phyloP scores from a whole-genome alignment of 1,284 basidiomycete genomes.

The Schizophyllum amplum region DNA sequence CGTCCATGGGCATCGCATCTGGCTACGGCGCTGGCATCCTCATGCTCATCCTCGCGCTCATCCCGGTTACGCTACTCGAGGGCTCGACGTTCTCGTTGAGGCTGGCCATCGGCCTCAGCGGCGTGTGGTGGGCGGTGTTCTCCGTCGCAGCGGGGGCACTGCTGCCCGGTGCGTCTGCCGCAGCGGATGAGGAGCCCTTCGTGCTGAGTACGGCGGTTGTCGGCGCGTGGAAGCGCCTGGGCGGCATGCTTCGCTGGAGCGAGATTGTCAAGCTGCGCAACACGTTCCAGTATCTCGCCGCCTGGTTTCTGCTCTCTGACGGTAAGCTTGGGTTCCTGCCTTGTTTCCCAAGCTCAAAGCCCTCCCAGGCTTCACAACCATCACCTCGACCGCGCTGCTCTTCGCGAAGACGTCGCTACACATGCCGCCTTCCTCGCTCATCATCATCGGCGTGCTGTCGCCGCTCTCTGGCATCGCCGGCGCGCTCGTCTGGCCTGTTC shows the following conservation, averaged over 20 bases:
- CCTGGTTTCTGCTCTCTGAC: conserved; percentile 90
- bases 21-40: conserved; percentile 77
- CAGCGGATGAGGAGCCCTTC: conserved; percentile 11
- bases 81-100: conserved; percentile 71
- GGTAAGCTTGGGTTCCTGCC: conserved; percentile 44
- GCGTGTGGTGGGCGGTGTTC: conserved; percentile 80
- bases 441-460: conserved; percentile 64
- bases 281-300: conserved; percentile 80
- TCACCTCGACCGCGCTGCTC: conserved; percentile 76
- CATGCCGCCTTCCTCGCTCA: conserved; percentile 63
- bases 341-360: conserved; percentile 29
- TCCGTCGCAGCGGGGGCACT: conserved; percentile 69
- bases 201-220: conserved; percentile 33
- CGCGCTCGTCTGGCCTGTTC: conserved; percentile 59
- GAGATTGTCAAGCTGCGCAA: conserved; percentile 71
- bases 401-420: conserved; percentile 77
- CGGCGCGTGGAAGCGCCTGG: conserved; percentile 60
- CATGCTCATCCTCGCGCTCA: conserved; percentile 60
- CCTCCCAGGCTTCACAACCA: conserved; percentile 78
- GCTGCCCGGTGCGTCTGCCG: conserved; percentile 39
- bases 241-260: conserved; percentile 57
- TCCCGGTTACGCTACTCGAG: conserved; percentile 58
- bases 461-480: conserved; percentile 68
- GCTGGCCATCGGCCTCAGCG: conserved; percentile 73
- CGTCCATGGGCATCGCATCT: conserved; percentile 74